phyloP scores from a whole-genome alignment of 768 basidiomycete genomes.

The Psilocybe tampanensis region DNA sequence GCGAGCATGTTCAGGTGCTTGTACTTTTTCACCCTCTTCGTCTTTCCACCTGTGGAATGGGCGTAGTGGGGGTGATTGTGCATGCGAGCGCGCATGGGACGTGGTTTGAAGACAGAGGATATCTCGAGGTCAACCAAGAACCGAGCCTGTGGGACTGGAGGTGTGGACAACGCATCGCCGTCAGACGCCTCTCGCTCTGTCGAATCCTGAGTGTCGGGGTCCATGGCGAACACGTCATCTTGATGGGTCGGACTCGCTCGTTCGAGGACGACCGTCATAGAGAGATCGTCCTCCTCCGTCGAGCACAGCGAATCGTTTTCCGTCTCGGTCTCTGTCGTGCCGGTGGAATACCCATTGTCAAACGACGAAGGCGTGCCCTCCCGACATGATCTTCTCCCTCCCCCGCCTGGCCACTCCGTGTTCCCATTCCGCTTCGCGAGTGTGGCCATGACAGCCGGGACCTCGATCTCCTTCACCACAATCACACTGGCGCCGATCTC shows the following conservation, averaged over 20 bases:
- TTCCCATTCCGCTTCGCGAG: constrained; percentile 37
- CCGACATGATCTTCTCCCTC: constrained; percentile 35
- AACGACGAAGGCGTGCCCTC: constrained; percentile 27
- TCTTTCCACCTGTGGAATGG: constrained; percentile 34
- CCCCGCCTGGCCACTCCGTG: constrained; percentile 35
- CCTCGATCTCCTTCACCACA: constrained; percentile 86
- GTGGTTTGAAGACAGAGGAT: constrained; percentile 72
- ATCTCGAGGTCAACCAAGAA: constrained; percentile 66
- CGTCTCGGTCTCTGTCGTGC: constrained; percentile 38
- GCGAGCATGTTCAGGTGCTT: constrained; percentile 30
- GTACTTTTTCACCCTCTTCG: constrained; percentile 41
- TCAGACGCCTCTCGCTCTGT: constrained; percentile 33
- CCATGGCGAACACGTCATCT: constrained; percentile 49
- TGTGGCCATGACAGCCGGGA: constrained; percentile 56
- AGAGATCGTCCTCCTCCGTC: constrained; percentile 38
- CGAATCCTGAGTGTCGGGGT: constrained; percentile 39
- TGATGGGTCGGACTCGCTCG: constrained; percentile 7
- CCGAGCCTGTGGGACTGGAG: constrained; percentile 16
- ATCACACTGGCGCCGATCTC: constrained; percentile 93
- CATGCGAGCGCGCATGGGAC: constrained; percentile 52
- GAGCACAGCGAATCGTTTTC: constrained; percentile 40
- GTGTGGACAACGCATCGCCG: constrained; percentile 25
- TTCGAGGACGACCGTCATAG: constrained; percentile 34
- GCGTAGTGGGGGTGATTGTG: constrained; percentile 32
- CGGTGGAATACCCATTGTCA: constrained; percentile 34